Evolutionary conservation across 345 rosid species (phyloP).

Genomic region (Alliaria petiolata): DNA sequence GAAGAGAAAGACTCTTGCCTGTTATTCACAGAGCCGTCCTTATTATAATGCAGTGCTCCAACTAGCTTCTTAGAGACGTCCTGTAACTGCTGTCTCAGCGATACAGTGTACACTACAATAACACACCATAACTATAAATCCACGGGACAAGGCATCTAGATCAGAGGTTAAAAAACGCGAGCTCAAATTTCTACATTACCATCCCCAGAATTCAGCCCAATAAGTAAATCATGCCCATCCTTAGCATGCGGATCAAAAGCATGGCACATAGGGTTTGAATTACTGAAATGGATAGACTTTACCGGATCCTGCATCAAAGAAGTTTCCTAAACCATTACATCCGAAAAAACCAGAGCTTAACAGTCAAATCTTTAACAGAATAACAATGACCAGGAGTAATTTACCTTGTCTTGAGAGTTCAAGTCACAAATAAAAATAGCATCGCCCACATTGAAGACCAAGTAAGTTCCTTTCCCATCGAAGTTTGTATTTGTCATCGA

Average conservation of each 20-base stretch:
- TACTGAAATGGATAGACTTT: constrained; percentile 95
- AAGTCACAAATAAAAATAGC: constrained; percentile 88
- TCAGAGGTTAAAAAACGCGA: constrained; percentile 6
- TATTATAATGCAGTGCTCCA: constrained; percentile 92
- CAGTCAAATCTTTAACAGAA: neutral
- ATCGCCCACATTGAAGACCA: constrained; percentile 95
- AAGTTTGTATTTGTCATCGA: constrained; percentile 66
- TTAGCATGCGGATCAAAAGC: constrained; percentile 92
- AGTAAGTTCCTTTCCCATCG: constrained; percentile 95
- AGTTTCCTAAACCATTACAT: constrained; percentile 19
- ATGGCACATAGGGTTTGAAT: constrained; percentile 90
- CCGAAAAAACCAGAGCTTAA: neutral
- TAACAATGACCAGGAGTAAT: neutral
- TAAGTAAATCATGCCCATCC: constrained; percentile 98
- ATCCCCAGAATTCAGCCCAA: constrained; percentile 93
- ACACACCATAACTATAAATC: constrained; percentile 33
- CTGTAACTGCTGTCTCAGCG: constrained; percentile 96
- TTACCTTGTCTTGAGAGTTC: constrained; percentile 97
- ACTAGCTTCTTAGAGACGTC: constrained; percentile 95
- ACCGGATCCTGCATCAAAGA: constrained; percentile 77
- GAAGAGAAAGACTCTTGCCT: constrained; percentile 47
- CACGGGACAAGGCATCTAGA: constrained; percentile 10
- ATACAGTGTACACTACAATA: constrained; percentile 89
- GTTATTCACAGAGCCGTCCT: constrained; percentile 89
- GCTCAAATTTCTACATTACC: constrained; percentile 56